Base-by-base conservation (phyloP, 768 basidiomycete genomes). In the Xanthoconium purpureum region DNA sequence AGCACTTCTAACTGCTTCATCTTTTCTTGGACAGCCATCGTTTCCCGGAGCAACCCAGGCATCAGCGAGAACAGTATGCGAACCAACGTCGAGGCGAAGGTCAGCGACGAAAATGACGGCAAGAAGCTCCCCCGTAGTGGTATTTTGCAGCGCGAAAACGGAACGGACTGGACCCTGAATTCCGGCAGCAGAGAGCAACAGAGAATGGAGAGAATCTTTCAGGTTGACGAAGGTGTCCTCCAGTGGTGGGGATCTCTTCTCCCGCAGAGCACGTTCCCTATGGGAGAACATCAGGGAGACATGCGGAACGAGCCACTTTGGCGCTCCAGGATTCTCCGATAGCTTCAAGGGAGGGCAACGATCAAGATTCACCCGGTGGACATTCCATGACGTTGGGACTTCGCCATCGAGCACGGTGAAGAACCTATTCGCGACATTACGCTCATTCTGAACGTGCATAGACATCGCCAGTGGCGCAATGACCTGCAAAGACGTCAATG, bases 21-120 rank as follows among this genome's bases (percentile, higher is more conserved):
- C 18, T 47, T 50, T 2, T 58, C 38, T 38, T 40, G 54, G 30
- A 63, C 32, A 3, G 39, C 44, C 35, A 4, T 45, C 44, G 50
- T 71, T 71, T 28, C 77, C 66, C 1, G 80, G 78, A 4, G 80
- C 66, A 8, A 80, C 72, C 62, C 73, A 83, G 5, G 74, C 76
- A 55, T 84, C 80, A 18, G 73, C 74, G n/a, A 85, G 65, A 3
- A 84, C 47, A 1, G 83, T 82, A 58, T 81, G 77, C 1, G 78
- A 76, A 2, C 72, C 65, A 10, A 80, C 53, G 59, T 85, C 84
- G 33, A 80, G 70, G 6, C 78, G 74, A 42, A 85, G 64, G 29
- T 68, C 64, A 36, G 74, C 72, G 54, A 85, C 61, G 59, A 84
- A 77, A 42, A 86, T 64, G 28, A 83, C 24, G 0, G 78, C 75